Conservation (phyloP, 495 filamentous ascomycete species). For the Penicillium maclennaniae region DNA sequence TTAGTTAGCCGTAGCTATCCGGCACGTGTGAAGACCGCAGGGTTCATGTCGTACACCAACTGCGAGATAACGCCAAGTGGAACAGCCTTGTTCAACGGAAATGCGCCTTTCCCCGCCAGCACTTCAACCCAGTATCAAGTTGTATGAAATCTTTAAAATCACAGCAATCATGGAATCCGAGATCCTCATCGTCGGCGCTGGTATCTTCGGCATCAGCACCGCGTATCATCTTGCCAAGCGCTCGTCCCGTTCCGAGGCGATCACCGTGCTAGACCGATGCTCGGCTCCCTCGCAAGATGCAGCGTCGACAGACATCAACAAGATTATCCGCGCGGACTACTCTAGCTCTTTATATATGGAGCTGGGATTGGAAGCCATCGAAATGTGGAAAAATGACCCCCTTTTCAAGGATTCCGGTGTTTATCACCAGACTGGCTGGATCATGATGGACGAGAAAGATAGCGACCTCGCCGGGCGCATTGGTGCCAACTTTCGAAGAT, state of each 20-base stretch:
- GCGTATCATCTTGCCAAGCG: constrained; percentile 38
- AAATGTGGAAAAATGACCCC: constrained; percentile 24
- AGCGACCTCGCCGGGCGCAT: constrained; percentile 28
- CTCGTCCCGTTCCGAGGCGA: constrained; percentile 19
- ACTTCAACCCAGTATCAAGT: background rate
- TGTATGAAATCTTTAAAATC: background rate
- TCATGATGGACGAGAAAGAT: constrained; percentile 29
- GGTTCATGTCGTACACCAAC: background rate
- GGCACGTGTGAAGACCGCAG: background rate
- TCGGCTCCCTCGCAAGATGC: constrained; percentile 23
- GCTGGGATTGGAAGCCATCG: constrained; percentile 30
- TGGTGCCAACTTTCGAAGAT: constrained; percentile 27
- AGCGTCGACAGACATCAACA: constrained; percentile 34
- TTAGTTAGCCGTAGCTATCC: background rate
- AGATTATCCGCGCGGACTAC: constrained; percentile 37
- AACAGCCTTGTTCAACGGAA: background rate
- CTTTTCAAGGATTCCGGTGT: constrained; percentile 22
- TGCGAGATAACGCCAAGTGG: background rate
- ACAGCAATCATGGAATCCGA: constrained; percentile 9
- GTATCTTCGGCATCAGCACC: constrained; percentile 43
- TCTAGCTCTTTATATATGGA: constrained; percentile 28
- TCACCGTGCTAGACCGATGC: constrained; percentile 35
- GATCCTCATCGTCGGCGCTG: constrained; percentile 40
- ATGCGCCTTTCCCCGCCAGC: background rate
- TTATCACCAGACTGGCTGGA: constrained; percentile 35